Base-by-base conservation (phyloP, 768 basidiomycete species). In the Psilocybe azurescens region DNA sequence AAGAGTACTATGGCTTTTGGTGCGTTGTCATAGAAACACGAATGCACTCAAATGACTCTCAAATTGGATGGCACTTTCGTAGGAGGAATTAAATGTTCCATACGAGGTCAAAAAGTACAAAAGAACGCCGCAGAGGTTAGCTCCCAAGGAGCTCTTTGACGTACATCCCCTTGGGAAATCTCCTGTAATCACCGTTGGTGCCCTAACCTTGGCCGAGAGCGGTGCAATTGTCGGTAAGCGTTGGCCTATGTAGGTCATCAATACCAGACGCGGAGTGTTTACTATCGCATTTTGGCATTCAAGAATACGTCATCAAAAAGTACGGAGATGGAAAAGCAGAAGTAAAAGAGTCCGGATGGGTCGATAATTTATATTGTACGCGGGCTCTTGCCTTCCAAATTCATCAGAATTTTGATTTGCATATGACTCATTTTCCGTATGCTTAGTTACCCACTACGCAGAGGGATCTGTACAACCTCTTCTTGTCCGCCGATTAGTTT, bases 31-130 rank as follows among this genome's bases (percentile, higher is more conserved):
- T 24, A 24, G 24, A 24, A 24, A 24, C 13, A 30, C n/a, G 13
- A n/a, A 33, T 5, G 13, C 24, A 1, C 53, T 36, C 29, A 16
- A 28, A 11, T 28, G 38, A 20, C 41, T 33, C 36, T 41, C 20
- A 20, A 47, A 5, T 29, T 53, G 8, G 18, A n/a, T 41, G 18
- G 9, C 18, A 54, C 9, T n/a, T 46, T 39, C n/a, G 20, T 57
- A 85, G 84, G 85, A 87, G 70, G 86, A 87, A 63, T 76, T 87
- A 6, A 70, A 73, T 18, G 67, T 81, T 1, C 73, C 77, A 2
- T 84, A 84, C 59, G 70, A 76, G 49, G 70, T 84, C 65, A 81
- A 79, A 65, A 70, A 69, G 51, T 82, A 82, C 61, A 64, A 77
- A 59, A 73, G 79, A n/a, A 64, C 70, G 7, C 65, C 73, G n/a